phyloP scores from a whole-genome alignment of 2,329 filamentous ascomycete species.

The Fusarium incarnatum region DNA sequence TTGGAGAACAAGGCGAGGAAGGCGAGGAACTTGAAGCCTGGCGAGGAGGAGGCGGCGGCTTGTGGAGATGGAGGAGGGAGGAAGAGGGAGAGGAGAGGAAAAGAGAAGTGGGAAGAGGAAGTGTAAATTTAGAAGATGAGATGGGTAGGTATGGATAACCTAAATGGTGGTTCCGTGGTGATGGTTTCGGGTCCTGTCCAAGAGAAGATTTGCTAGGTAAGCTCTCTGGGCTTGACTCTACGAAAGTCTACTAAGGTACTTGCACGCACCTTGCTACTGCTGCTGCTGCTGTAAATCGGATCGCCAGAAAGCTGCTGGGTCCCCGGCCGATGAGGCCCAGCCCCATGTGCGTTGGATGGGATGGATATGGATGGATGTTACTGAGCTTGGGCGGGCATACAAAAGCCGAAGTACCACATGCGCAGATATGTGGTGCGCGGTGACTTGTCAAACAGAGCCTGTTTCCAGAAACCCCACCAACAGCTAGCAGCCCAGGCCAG shows the following conservation, averaged over 20 bases:
- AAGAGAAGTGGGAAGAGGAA: slow-evolving; percentile 6
- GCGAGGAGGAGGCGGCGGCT: slow-evolving; percentile 39
- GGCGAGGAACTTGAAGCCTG: slow-evolving; percentile 30
- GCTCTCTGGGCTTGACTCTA: not conserved
- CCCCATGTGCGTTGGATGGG: slow-evolving; percentile 25
- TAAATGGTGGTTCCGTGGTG: slow-evolving; percentile 39
- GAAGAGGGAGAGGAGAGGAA: slow-evolving; percentile 29
- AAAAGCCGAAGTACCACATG: slow-evolving; percentile 37
- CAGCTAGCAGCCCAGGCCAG: slow-evolving; percentile 22
- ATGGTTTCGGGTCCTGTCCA: slow-evolving; percentile 46
- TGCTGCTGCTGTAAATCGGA: slow-evolving; percentile 33
- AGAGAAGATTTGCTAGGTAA: slow-evolving; percentile 49
- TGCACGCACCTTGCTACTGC: slow-evolving; percentile 3
- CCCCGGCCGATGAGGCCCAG: slow-evolving; percentile 43
- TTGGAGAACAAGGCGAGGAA: slow-evolving; percentile 29
- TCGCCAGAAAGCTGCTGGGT: slow-evolving; percentile 46
- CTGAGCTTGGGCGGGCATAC: slow-evolving; percentile 24
- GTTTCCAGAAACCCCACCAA: slow-evolving; percentile 27
- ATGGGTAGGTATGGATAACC: slow-evolving; percentile 23
- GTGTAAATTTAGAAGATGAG: slow-evolving; percentile 24
- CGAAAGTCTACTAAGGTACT: not conserved
- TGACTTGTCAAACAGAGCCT: slow-evolving; percentile 35
- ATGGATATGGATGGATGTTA: slow-evolving; percentile 33
- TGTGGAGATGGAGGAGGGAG: slow-evolving; percentile 25
- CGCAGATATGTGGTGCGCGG: slow-evolving; percentile 32